Conservation (phyloP, 2,329 filamentous ascomycete genomes). For the Phyllachora maydis region DNA sequence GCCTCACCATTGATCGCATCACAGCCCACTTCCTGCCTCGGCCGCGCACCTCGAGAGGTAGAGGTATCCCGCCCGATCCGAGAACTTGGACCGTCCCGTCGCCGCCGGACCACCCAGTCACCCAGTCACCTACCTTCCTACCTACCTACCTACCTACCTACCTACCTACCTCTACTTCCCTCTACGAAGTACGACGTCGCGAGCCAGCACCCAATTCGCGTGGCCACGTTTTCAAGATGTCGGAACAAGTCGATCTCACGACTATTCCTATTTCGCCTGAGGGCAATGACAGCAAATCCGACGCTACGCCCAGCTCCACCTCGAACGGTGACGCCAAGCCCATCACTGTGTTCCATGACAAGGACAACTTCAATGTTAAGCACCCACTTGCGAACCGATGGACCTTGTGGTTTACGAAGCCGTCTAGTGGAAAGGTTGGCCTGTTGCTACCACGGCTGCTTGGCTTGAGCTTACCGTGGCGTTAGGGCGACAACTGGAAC, state of each 20-base stretch:
- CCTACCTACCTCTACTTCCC: no score
- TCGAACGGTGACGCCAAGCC: conserved; percentile 34
- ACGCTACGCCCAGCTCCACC: conserved; percentile 24
- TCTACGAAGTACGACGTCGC: no score
- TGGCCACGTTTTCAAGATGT: conserved; percentile 15
- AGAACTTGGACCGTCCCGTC: no score
- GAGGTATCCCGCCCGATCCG: no score
- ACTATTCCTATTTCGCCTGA: conserved; percentile 47
- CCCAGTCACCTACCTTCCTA: no score
- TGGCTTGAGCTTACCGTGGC: conserved; percentile 1
- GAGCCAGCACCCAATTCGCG: no score
- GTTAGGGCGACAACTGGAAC: conserved; percentile 92
- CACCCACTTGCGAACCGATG: conserved; percentile 93
- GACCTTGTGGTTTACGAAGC: conserved; percentile 99
- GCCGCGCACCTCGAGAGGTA: no score
- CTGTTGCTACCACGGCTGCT: conserved; percentile 1
- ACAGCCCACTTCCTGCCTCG: no score
- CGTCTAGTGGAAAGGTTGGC: conserved; percentile 75
- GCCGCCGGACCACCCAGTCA: no score
- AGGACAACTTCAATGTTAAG: conserved; percentile 99
- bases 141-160: no score
- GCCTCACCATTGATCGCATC: no score
- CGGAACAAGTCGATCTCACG: conserved; percentile 42
- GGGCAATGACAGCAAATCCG: conserved; percentile 38
- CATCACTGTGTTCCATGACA: conserved; percentile 92